A percentile compares a stretch with the other conserved stretches of the same genome.
These are phyloP conservation scores for Didymella arachidicola DNA, from an alignment of 2,329 filamentous ascomycete species.

Conservation along the genomic window DNA sequence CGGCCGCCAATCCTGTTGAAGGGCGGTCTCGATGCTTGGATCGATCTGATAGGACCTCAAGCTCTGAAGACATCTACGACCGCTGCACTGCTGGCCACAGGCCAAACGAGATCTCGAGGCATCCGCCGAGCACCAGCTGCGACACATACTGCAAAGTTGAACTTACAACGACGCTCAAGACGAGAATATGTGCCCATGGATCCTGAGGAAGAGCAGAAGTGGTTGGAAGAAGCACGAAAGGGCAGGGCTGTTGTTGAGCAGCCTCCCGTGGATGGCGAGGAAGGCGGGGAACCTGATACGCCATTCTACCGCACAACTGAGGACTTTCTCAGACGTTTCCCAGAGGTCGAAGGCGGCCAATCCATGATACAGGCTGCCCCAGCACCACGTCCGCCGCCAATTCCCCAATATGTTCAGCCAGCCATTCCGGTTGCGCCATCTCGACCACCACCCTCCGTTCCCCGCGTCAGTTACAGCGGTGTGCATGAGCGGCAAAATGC, in stretches of 20 bases:
- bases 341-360: conserved; percentile 68
- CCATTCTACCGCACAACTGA: conserved; percentile 72
- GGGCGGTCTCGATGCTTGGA: conserved; percentile 88
- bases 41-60: conserved; percentile 76
- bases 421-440: conserved; percentile 66
- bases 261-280: conserved; percentile 40
- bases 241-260: conserved; percentile 63
- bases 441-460: conserved; percentile 65
- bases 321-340: conserved; percentile 84
- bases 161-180: conserved; percentile 60
- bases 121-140: conserved; percentile 62
- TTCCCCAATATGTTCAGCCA: conserved; percentile 59
- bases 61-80: conserved; percentile 68
- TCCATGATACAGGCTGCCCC: conserved; percentile 60
- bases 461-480: conserved; percentile 78
- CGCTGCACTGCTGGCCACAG: conserved; percentile 58
- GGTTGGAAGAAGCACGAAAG: conserved; percentile 77
- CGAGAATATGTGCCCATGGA: conserved; percentile 75
- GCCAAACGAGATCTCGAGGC: conserved; percentile 56
- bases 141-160: conserved; percentile 60
- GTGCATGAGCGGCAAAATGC: conserved; percentile 67
- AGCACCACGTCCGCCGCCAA: conserved; percentile 47
- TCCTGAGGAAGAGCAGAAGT: conserved; percentile 79
- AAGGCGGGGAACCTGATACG: conserved; percentile 39
- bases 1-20: conserved; percentile 77